These are phyloP conservation scores for Holtermanniella nyarrowii DNA, from an alignment of 768 basidiomycete genomes.

Conservation along the genomic window DNA sequence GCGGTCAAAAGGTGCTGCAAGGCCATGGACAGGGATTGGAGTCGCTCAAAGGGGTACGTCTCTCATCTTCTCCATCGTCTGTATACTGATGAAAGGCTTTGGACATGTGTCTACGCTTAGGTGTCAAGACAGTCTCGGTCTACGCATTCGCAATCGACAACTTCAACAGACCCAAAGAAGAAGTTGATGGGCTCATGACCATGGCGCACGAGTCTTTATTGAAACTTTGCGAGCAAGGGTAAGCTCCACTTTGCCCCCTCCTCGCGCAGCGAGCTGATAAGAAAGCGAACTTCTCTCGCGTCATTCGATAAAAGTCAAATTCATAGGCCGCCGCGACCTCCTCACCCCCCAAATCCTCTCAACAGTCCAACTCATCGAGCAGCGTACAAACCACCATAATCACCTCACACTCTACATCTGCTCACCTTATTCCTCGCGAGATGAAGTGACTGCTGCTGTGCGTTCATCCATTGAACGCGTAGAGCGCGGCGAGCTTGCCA, in stretches of 20 bases:
- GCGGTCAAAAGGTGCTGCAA: conserved; percentile 54
- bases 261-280: neutral
- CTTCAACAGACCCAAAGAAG: conserved; percentile 74
- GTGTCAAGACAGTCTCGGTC: conserved; percentile 74
- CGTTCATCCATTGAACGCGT: too few relatives aligned
- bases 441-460: too few relatives aligned
- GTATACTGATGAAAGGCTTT: conserved; percentile 51
- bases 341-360: conserved; percentile 65
- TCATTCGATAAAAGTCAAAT: conserved; percentile 73
- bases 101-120: conserved; percentile 71
- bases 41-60: conserved; percentile 62
- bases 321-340: conserved; percentile 65
- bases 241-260: conserved; percentile 27
- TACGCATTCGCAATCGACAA: conserved; percentile 99
- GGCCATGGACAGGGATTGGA: conserved; percentile 80
- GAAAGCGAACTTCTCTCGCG: conserved; percentile 64
- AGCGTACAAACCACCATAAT: conserved; percentile 60
- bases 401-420: conserved; percentile 69
- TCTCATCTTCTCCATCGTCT: neutral
- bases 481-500: conserved; percentile 13
- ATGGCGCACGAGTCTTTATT: conserved; percentile 65
- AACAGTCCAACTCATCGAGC: conserved; percentile 62
- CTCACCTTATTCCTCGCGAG: conserved; percentile 81
- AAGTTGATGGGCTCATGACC: conserved; percentile 80
- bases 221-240: conserved; percentile 76